These are phyloP conservation scores for Camellia oleifera DNA, from an alignment of 179 eudicot genomes.

Conservation along the genomic window DNA sequence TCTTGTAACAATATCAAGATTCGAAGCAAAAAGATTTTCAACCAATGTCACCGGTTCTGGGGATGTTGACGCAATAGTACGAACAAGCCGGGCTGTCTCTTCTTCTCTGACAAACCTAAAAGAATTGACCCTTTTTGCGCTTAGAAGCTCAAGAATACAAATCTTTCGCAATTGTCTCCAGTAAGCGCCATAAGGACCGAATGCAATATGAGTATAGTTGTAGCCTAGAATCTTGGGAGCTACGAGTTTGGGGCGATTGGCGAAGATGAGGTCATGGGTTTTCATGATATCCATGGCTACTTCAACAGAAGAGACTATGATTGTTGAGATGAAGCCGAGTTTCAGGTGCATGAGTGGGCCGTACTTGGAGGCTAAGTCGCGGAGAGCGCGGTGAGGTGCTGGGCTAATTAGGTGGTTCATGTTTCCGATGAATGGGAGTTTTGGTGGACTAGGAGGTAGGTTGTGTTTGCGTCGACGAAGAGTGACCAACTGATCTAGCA, in stretches of 20 bases:
- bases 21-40: neutral
- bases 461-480: neutral
- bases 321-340: neutral
- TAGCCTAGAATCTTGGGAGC: neutral
- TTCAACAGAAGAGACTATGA: neutral
- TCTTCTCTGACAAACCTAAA: neutral
- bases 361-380: neutral
- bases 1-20: neutral
- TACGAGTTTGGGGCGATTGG: neutral
- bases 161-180: neutral
- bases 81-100: neutral
- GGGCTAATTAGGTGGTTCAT: neutral
- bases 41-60: neutral
- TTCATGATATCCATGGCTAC: slow-evolving; percentile 3
- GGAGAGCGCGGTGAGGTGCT: neutral
- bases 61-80: neutral
- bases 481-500: neutral
- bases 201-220: neutral
- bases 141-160: neutral
- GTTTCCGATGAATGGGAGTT: slow-evolving; percentile 2
- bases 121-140: neutral
- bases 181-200: neutral
- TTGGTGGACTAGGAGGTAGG: neutral
- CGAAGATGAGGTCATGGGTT: neutral
- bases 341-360: neutral